Base-by-base conservation (phyloP, 225 moss, liverwort and hornwort genomes). In the Sphagnum contortum region DNA sequence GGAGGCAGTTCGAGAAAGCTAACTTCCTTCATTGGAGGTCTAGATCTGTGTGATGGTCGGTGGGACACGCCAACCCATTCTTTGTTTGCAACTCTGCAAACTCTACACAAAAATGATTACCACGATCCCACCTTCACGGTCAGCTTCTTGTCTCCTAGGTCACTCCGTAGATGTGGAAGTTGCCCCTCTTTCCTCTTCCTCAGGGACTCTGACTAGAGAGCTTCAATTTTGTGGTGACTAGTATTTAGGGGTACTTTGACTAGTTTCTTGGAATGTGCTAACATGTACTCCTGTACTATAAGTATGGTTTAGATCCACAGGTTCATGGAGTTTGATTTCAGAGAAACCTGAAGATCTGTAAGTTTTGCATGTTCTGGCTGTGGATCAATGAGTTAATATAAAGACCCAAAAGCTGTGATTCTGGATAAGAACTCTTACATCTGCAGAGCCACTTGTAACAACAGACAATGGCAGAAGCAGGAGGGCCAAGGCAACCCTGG, bases 401-500 rank as follows among this genome's bases (percentile, higher is more conserved):
- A 29, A 29, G 29, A 29, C 29, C 29, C 29, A 0, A 29, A 29
- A 29, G 29, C 29, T 29, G 29, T 29, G 29, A 29, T 29, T 29
- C 1, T 29, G 29, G 29, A 29, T 29, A 29, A 29, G 29, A 29
- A 29, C 29, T 29, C 29, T 29, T 29, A 29, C 29, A 29, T 29
- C 29, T 29, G 29, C 29, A 29, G 29, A 29, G 29, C 12, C 12
- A 13, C 9, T 13, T 60, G 60, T 60, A 6, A 7, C 49, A n/a
- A 48, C 75, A 82, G 90, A 66, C 58, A 4, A 50, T 5, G 48
- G 50, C 74, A 48, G 94, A 94, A 47, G 79, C 69, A 4, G 94
- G 91, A 69, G 94, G 91, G 12, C 94, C 94, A 56, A 77, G 94
- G 72, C 84, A 94, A 67, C 87, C 94, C 68, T 94, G 94, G 94